A percentile compares a stretch with the other conserved stretches of the same genome.
Evolutionary conservation across 305 asterid genomes (phyloP).

Genomic region (Lippia alba): DNA sequence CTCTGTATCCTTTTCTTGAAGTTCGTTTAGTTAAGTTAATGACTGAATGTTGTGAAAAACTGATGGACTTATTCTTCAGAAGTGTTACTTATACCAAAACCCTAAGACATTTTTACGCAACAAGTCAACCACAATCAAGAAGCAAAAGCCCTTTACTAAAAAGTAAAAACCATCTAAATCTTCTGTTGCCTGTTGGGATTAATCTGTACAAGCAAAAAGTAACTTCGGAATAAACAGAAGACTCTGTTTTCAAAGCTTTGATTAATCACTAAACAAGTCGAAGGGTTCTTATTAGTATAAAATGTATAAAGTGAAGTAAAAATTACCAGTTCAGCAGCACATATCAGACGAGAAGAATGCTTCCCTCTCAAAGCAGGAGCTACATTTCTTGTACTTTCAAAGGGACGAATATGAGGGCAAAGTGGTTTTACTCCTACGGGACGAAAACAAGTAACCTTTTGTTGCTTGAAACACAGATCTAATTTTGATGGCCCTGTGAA

Average conservation of each 20-base stretch:
- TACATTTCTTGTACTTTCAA: slow-evolving; percentile 33
- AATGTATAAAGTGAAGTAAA: background rate
- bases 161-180: background rate
- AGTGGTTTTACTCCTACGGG: slow-evolving; percentile 48
- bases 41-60: background rate
- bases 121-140: background rate
- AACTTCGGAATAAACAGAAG: background rate
- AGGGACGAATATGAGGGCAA: slow-evolving; percentile 43
- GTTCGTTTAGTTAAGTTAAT: background rate
- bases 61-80: background rate
- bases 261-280: slow-evolving; percentile 4
- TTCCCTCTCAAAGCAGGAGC: slow-evolving; percentile 39
- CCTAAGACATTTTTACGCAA: background rate
- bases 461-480: slow-evolving; percentile 39
- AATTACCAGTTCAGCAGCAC: slow-evolving; percentile 71
- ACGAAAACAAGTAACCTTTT: slow-evolving; percentile 31
- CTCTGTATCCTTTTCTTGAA: background rate
- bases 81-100: background rate
- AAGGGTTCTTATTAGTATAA: background rate
- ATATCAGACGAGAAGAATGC: slow-evolving; percentile 48
- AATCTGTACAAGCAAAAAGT: background rate
- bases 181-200: background rate
- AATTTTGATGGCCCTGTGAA: slow-evolving; percentile 45
- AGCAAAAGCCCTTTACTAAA: background rate
- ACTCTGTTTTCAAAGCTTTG: background rate